Evolutionary conservation across 805 yeast genomes (phyloP), one percentile per base, ranked within the genome.

Genomic region (Teunomyces pallodes): DNA sequence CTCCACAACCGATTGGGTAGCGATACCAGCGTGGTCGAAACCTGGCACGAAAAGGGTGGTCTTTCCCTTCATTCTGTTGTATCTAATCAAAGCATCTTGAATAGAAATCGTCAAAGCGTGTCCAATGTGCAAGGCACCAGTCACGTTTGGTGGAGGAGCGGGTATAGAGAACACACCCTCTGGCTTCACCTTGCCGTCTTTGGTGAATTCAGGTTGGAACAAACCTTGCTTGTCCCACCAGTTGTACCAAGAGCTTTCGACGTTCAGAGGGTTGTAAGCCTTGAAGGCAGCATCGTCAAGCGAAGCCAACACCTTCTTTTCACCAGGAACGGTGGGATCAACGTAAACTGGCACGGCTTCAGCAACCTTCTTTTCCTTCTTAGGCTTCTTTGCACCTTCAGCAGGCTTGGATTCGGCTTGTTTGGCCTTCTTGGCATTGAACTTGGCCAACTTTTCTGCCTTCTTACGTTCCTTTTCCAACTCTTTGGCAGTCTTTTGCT

Each of bases 131-230:
- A 94, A 79, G 42, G 98, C 97, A 73, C 99, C 99, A 42, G 99
- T 94, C 55, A 94, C 96, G 68, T 94, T 94, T 65, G 99, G 99
- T 53, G 99, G 99, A 35, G 99, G 99, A n/a, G 96, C 94, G 35
- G 98, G 97, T 60, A 94, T 89, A 53, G 86, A 79, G 71, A 92
- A 94, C 14, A 77, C 64, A 58, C 98, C 98, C 62, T 83, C 91
- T 38, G 94, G 87, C 64, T 85, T 85, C 56, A 81, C 61, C 41
- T 83, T 70, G 41, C 97, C 97, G 61, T 84, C 84, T 49, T 72
- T 78, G 40, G 84, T 77, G 56, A 87, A 83, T 65, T 88, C 87
- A 14, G 99, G 99, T 70, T 86, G 85, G 62, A 94, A 94, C 61
- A 82, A 83, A 14, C 94, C 95, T 68, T 88, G 79, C 60, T 86